Conservation (phyloP, 108 stramenopile genomes). For the Skeletonema tropicum region DNA sequence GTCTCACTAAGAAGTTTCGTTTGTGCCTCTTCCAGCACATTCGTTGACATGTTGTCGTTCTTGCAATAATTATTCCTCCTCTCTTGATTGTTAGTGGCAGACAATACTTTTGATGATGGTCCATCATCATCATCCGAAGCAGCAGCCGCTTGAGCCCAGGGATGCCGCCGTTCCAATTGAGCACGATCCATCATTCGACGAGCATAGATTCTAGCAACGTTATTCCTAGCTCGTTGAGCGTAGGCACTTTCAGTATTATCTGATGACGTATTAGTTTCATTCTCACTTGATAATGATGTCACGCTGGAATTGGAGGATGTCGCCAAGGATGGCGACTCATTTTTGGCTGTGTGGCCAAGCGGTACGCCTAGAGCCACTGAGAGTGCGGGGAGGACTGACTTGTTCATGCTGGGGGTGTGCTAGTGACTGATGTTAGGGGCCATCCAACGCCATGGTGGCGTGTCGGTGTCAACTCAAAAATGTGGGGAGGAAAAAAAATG, state of each 20-base stretch:
- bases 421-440: no score
- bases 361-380: constrained; percentile 12
- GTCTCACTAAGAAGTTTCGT: neutral
- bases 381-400: constrained; percentile 15
- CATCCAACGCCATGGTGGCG: no score
- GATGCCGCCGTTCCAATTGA: constrained; percentile 21
- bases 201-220: constrained; percentile 70
- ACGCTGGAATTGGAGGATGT: neutral
- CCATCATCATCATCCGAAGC: no score
- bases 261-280: neutral
- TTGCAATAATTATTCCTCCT: neutral
- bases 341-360: neutral
- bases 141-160: neutral
- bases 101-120: neutral
- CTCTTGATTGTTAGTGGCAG: neutral
- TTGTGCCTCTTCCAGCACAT: neutral
- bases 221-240: constrained; percentile 40
- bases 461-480: no score
- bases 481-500: no score
- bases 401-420: neutral
- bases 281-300: neutral
- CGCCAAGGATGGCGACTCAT: neutral
- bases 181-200: constrained; percentile 60
- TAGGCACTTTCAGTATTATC: neutral
- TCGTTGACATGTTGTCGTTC: neutral